A percentile compares a stretch with the other conserved stretches of the same genome.
Conservation (phyloP, 2,329 filamentous ascomycete species). For the Microascus cirrosus region DNA sequence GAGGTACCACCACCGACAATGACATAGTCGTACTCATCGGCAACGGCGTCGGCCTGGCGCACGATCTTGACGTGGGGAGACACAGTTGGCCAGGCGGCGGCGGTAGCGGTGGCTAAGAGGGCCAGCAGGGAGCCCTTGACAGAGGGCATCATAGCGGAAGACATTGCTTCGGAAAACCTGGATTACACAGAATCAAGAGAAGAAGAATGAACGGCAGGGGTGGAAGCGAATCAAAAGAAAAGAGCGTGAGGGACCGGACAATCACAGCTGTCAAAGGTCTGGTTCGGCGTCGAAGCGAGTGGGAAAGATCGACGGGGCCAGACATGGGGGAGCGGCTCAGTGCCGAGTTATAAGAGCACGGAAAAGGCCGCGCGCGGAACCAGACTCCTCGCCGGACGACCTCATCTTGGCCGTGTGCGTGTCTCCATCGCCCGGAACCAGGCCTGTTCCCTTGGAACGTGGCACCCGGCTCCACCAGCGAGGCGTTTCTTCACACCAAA, state of each 20-base stretch:
- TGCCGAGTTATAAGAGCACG: not conserved
- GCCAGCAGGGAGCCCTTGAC: not conserved
- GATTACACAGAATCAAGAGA: not conserved
- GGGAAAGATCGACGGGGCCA: not conserved
- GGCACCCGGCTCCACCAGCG: too few species aligned
- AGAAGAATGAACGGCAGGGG: not conserved
- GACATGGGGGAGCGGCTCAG: not conserved
- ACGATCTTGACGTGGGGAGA: constrained; percentile 1
- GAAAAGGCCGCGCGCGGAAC: not conserved
- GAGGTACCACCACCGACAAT: constrained; percentile 19
- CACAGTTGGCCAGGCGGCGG: constrained; percentile 2
- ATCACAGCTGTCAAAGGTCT: not conserved
- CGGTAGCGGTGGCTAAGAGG: constrained; percentile 1
- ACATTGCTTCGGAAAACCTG: too few species aligned
- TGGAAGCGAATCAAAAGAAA: not conserved
- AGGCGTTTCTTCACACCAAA: not conserved
- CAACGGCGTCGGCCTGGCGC: constrained; percentile 1
- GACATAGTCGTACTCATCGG: constrained; percentile 13
- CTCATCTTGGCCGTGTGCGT: too few species aligned
- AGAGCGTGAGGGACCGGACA: not conserved
- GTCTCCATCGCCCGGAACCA: not conserved
- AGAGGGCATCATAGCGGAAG: not conserved
- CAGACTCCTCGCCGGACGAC: too few species aligned
- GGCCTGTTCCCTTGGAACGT: too few species aligned
- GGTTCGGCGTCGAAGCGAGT: not conserved